Base-by-base conservation (phyloP, 345 rosid species). In the Brassica cretica region DNA sequence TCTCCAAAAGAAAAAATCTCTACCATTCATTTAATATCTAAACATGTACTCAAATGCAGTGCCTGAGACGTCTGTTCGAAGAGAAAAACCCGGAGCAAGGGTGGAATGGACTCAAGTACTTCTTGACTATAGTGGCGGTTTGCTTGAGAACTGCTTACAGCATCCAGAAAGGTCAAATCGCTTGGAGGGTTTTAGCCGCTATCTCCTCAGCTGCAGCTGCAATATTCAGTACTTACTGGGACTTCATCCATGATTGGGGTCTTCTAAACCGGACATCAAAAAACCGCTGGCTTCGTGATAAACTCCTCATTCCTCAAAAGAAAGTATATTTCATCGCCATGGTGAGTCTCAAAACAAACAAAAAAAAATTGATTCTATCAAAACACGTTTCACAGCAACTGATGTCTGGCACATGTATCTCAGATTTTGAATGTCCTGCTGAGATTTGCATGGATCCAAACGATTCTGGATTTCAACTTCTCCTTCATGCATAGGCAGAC, bases 41-140 rank as follows among this genome's bases (percentile, higher is more conserved):
- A 46, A 46, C 53, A 49, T 49, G 56, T 49, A 14, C 18, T 49
- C 56, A 14, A 49, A n/a, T 49, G 18, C 56, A 49, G 56, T 49
- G 56, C 18, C 2, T 49, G 56, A 49, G 56, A 49, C 16, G 56
- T 2, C 2, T 49, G 18, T 4, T 49, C 15, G 56, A 49, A 2
- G 56, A 49, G 56, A 49, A 49, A n/a, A 49, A 49, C 56, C 56
- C 56, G 56, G 56, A 49, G 56, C 56, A 49, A 49, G 56, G 56
- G 56, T 49, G 56, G 56, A 49, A 49, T n/a, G 56, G 56, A 49
- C 56, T 49, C 56, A 49, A 49, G 56, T 49, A 49, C 56, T 49
- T 49, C 18, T 49, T 49, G 56, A 49, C 56, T n/a, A 49, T 49
- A 49, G 56, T 49, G 18, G 56, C 56, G 8, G 56, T 49, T n/a